These are phyloP conservation scores for Lotmaria passim DNA, from an alignment of 208 protist species.

Conservation along the genomic window DNA sequence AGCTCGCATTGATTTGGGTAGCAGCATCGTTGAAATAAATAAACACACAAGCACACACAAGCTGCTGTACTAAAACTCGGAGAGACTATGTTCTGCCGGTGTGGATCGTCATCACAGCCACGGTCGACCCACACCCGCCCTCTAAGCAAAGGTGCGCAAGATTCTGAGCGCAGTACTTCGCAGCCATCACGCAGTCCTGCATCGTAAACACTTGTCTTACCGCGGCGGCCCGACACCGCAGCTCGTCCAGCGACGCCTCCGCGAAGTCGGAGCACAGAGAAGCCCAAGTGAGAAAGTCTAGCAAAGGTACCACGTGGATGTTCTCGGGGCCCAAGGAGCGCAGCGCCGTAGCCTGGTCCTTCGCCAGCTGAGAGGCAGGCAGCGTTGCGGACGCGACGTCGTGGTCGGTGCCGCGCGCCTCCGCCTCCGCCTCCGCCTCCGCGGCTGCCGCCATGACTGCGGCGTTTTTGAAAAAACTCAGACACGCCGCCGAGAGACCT, in stretches of 20 bases:
- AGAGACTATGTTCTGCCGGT: no score
- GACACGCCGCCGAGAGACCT: background rate
- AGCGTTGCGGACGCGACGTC: background rate
- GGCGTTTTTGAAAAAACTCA: background rate
- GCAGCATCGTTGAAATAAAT: background rate
- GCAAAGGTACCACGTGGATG: conserved; percentile 21
- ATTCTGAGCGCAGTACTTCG: conserved; percentile 34
- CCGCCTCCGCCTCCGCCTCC: background rate
- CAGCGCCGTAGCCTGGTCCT: background rate
- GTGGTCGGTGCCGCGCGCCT: background rate
- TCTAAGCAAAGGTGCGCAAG: conserved; percentile 20
- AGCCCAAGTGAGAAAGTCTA: conserved; percentile 35
- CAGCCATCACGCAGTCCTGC: conserved; percentile 18
- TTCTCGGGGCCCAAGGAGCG: conserved; percentile 14
- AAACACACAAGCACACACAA: background rate
- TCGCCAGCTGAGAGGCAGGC: background rate
- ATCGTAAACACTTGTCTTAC: background rate
- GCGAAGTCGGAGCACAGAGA: conserved; percentile 27
- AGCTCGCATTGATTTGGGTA: no score
- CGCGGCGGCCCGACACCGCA: conserved; percentile 1
- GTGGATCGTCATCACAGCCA: conserved; percentile 20
- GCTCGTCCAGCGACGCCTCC: background rate
- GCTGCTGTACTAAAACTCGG: no score
- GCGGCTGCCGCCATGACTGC: background rate
- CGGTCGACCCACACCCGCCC: conserved; percentile 20